Base-by-base conservation (phyloP, 495 filamentous ascomycete species). In the Penicillium pulvis region DNA sequence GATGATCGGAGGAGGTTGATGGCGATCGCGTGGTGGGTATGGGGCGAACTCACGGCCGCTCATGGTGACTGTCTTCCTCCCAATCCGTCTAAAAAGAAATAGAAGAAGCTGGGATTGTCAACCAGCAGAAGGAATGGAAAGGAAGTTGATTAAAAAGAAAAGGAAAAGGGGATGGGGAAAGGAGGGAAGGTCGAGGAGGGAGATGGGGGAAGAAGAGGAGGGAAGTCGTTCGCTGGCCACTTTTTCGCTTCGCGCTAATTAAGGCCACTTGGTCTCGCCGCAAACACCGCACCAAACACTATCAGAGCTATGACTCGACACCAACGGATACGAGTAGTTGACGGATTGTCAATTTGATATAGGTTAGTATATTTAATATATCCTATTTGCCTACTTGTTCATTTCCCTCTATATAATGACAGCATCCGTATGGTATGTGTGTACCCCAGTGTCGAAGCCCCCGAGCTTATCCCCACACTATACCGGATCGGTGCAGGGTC, bases 71-170 rank as follows among this genome's bases (percentile, higher is more conserved):
- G 64, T 63, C 49, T 62, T 71, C 62, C 67, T 69, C 70, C 70
- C 73, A 72, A 67, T 63, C 68, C 62, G 66, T 57, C n/a, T 52
- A 57, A 65, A 55, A 59, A 57, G 42, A 64, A 56, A 57, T 57
- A 61, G 66, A 71, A 26, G 62, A 69, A 70, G 70, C 81, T 83
- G 85, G 80, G 79, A 80, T 65, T 67, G 73, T 78, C 72, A 71
- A 79, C 84, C 85, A 87, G 68, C 69, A 78, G 75, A 81, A 75
- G 71, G 74, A 78, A 73, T 57, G 75, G 53, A 66, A 68, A 56
- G 63, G 58, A 41, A 59, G 73, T 65, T 74, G 64, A 69, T 65
- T 57, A 80, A 67, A 71, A 68, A 69, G 69, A 72, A 69, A 69
- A 67, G 68, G 73, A 68, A 66, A 71, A 65, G 58, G 49, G 56